Evolutionary conservation across 2,329 filamentous ascomycete species (phyloP), one percentile per base, ranked within the genome.

Genomic region (Aspergillus brunneoviolaceus): DNA sequence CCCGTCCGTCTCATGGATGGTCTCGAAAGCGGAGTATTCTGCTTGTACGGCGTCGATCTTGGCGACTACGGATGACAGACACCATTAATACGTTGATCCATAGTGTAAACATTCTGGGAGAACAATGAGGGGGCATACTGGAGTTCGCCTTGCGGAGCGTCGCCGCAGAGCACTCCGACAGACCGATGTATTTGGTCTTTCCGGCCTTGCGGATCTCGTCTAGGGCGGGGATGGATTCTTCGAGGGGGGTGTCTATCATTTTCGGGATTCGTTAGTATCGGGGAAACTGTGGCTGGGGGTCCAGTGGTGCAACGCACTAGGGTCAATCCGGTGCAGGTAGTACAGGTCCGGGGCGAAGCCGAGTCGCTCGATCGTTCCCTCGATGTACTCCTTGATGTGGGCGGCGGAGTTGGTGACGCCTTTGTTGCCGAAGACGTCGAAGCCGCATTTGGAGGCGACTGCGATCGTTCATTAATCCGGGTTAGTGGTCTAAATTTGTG

Each of bases 371-470:
- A 82, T 82, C 0, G 80, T 81, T 11, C 79, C 80, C 3, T 82
- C 79, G 27, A 82, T 81, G 60, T 82, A 82, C 45, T 72, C 58
- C 63, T 79, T 77, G 63, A 82, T 82, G 51, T 82, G 80, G 0
- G 73, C 59, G 1, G 80, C 70, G 3, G 76, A 79, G 63, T 82
- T 82, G 51, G 79, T 81, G 31, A 81, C 72, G 3, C 35, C n/a
- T 4, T 70, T 66, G 1, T 67, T 65, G 12, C 70, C 74, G 48
- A 80, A 77, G 3, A 69, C 69, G 14, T 76, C 65, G 45, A 82
- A 74, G 0, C 79, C 80, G 60, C 80, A 82, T 57, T 82, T 82
- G 0, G 80, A 82, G 5, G 80, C 80, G 57, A 82, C 79, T 81
- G 51, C 2, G 0, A 4, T 14, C 47, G 23, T 45, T 35, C 23